These are phyloP conservation scores for Colletotrichum chlorophyti DNA, from an alignment of 2,329 filamentous ascomycete species.

Conservation along the genomic window DNA sequence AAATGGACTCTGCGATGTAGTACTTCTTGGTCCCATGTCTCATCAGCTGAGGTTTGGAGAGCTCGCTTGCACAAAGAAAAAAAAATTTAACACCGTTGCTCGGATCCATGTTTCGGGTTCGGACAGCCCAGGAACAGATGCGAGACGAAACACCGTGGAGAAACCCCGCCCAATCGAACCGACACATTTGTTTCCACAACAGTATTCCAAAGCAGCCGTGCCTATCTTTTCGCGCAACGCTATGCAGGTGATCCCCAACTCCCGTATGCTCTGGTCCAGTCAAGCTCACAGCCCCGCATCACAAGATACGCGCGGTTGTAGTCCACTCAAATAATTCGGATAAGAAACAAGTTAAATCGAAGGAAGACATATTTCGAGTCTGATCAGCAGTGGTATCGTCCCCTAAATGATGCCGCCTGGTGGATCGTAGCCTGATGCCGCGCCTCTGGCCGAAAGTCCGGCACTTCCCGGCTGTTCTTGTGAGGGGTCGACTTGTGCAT, in stretches of 20 bases:
- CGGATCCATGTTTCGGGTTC: conserved; percentile 23
- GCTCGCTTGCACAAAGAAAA: conserved; percentile 1
- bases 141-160: conserved; percentile 26
- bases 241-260: conserved; percentile 30
- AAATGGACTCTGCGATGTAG: background rate
- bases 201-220: conserved; percentile 26
- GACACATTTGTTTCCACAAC: conserved; percentile 19
- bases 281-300: conserved; percentile 15
- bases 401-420: conserved; percentile 65
- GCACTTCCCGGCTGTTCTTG: conserved; percentile 60
- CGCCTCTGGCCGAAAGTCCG: conserved; percentile 53
- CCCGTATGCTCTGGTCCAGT: conserved; percentile 21
- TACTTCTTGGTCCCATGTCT: conserved; percentile 1
- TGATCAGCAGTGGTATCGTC: conserved; percentile 25
- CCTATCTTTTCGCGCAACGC: conserved; percentile 25
- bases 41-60: conserved; percentile 4
- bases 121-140: conserved; percentile 22
- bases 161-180: conserved; percentile 18
- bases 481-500: conserved; percentile 52
- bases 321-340: conserved; percentile 8
- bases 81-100: conserved; percentile 14
- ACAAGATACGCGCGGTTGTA: conserved; percentile 1
- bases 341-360: conserved; percentile 21
- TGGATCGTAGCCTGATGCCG: conserved; percentile 59
- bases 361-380: conserved; percentile 9